Percentiles rank a stretch among this genome's conserved stretches.
phyloP scores from a whole-genome alignment of 768 basidiomycete genomes.

The Scleroderma citrinum region DNA sequence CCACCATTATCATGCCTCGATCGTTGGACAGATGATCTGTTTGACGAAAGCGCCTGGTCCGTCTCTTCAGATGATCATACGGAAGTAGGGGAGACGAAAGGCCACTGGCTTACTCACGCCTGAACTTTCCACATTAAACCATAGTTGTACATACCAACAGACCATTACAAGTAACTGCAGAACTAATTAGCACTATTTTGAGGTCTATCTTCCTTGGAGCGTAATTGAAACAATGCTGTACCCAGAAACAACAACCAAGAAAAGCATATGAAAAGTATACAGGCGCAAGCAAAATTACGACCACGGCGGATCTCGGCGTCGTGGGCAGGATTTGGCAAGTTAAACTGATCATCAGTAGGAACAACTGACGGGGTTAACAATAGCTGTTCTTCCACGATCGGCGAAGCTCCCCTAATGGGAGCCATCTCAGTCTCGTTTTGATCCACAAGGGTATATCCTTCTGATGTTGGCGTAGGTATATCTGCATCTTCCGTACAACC shows the following conservation, averaged over 20 bases:
- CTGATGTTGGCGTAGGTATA: background rate
- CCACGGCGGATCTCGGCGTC: conserved; percentile 43
- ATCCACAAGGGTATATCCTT: background rate
- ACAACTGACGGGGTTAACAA: conserved; percentile 5
- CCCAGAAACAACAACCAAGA: conserved; percentile 63
- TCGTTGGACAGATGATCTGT: conserved; percentile 14
- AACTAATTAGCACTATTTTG: background rate
- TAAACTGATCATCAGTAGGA: conserved; percentile 2
- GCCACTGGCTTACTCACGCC: conserved; percentile 25
- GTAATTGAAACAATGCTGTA: conserved; percentile 54
- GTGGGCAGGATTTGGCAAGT: conserved; percentile 10
- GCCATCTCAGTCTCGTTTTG: conserved; percentile 2
- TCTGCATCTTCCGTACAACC: conserved; percentile 11
- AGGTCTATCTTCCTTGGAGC: conserved; percentile 35
- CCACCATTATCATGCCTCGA: background rate
- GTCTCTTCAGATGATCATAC: conserved; percentile 28
- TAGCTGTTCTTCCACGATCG: conserved; percentile 10
- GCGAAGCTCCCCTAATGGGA: conserved; percentile 3
- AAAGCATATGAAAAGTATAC: conserved; percentile 36
- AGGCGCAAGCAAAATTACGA: conserved; percentile 40
- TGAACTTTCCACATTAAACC: background rate
- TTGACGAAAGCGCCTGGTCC: conserved; percentile 21
- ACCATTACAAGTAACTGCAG: background rate
- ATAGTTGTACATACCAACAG: background rate
- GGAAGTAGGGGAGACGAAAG: conserved; percentile 25